phyloP scores from a whole-genome alignment of 2,329 filamentous ascomycete genomes.

The Curvularia spicifera region DNA sequence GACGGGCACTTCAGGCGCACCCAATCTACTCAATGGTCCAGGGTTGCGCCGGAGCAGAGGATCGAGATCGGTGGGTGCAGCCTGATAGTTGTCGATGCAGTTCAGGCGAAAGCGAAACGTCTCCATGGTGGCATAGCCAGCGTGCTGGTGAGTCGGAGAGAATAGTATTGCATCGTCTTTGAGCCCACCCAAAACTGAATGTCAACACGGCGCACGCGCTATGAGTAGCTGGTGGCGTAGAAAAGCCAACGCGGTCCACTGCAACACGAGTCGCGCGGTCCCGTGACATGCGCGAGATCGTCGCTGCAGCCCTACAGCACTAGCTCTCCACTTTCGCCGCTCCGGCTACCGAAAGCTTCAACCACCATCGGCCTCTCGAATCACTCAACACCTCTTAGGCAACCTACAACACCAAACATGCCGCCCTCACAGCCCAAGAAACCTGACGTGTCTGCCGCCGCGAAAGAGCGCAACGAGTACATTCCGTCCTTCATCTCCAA shows the following conservation, averaged over 20 bases:
- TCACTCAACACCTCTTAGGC: slow-evolving; percentile 2
- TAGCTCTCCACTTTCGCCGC: slow-evolving; percentile 30
- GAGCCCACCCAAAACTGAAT: slow-evolving; percentile 9
- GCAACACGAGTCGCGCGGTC: slow-evolving; percentile 29
- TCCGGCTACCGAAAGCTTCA: slow-evolving; percentile 19
- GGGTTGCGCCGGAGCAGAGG: slow-evolving; percentile 74
- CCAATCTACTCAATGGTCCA: slow-evolving; percentile 61
- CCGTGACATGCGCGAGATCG: slow-evolving; percentile 25
- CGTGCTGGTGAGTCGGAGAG: neutral
- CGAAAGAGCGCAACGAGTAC: slow-evolving; percentile 95
- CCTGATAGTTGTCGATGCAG: slow-evolving; percentile 94
- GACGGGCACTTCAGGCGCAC: slow-evolving; percentile 78
- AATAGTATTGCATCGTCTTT: slow-evolving; percentile 22
- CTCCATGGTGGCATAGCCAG: slow-evolving; percentile 61
- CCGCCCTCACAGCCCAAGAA: slow-evolving; percentile 57
- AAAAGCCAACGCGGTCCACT: slow-evolving; percentile 16
- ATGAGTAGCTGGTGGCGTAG: neutral
- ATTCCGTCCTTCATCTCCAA: slow-evolving; percentile 98
- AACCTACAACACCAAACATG: slow-evolving; percentile 40
- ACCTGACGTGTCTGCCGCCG: slow-evolving; percentile 61
- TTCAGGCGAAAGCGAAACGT: slow-evolving; percentile 90
- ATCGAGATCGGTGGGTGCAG: slow-evolving; percentile 78
- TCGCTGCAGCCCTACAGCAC: slow-evolving; percentile 41
- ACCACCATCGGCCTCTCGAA: slow-evolving; percentile 8
- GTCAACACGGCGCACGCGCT: slow-evolving; percentile 2